Evolutionary conservation across 2,329 filamentous ascomycete genomes (phyloP).

Genomic region (Colletotrichum musae): DNA sequence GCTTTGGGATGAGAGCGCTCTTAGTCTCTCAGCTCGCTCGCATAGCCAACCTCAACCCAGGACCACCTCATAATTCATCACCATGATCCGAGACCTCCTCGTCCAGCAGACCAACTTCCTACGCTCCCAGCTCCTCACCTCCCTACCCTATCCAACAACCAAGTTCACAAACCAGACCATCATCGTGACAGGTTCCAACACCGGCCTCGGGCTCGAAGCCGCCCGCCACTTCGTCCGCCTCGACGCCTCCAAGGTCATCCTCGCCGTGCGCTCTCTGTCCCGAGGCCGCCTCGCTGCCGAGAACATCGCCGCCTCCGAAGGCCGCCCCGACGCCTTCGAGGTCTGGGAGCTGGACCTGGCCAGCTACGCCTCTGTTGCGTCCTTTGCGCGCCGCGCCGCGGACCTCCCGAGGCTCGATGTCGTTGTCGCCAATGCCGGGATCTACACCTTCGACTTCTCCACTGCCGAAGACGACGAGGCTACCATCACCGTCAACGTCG

Average conservation of each 20-base stretch:
- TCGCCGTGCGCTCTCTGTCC: constrained; percentile 55
- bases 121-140: constrained; percentile 7
- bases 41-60: no score
- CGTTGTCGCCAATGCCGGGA: constrained; percentile 53
- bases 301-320: constrained; percentile 42
- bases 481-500: constrained; percentile 61
- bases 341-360: constrained; percentile 61
- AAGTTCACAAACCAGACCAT: constrained; percentile 13
- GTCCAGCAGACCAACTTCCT: background rate
- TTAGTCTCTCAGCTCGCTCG: no score
- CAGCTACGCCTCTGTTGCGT: constrained; percentile 52
- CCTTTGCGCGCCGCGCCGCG: constrained; percentile 52
- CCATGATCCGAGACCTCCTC: no score
- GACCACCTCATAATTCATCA: no score
- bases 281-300: constrained; percentile 53
- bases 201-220: constrained; percentile 27
- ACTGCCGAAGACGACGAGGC: constrained; percentile 56
- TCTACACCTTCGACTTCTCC: constrained; percentile 30
- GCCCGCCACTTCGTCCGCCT: constrained; percentile 25
- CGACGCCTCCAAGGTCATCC: constrained; percentile 54
- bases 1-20: no score
- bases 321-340: constrained; percentile 47
- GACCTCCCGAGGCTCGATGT: constrained; percentile 55
- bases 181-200: constrained; percentile 33
- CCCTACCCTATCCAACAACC: background rate